Evolutionary conservation across 2,329 filamentous ascomycete genomes (phyloP), one percentile per base, ranked within the genome.

Genomic region (Phialemoniopsis sp.): DNA sequence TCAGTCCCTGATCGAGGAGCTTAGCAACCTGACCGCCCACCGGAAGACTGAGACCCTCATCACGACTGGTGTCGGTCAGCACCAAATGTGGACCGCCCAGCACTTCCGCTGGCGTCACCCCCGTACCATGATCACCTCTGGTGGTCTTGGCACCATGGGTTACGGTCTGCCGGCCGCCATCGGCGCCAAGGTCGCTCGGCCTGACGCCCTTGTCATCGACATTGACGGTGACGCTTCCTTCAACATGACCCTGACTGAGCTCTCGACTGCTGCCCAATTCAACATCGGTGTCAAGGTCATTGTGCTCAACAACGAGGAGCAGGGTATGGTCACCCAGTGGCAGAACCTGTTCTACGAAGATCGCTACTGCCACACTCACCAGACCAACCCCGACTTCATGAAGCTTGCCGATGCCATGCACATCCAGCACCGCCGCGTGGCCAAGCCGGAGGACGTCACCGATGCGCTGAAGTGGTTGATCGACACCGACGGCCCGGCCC

Each of bases 151-250:
- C 45, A 94, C 89, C 14, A 97, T 97, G 93, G 93, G 93, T 42
- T 97, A 79, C 67, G 93, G 93, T 59, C 80, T 98, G 32, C 93
- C 93, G 17, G 87, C 90, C 17, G 90, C 93, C 46, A 97, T 97
- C 49, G 93, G 93, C 46, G 90, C 89, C 55, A 96, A 96, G 74
- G 91, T 95, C 9, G 72, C 72, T n/a, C 64, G 67, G 44, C 76
- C 76, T 1, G 87, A 95, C 37, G 82, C 87, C 45, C 79, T 95
- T 37, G 91, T 97, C 44, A 81, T 97, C 43, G 91, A 97, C 63
- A 94, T 97, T 55, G 93, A 98, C 60, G 93, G 93, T 46, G 93
- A 97, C 61, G 93, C 91, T n/a, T 96, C 90, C 4, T 97, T 98
- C 73, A 88, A 89, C 75, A 97, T 98, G 93, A 97, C 93, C 6